Percentiles rank a stretch among this genome's conserved stretches.
Conservation (phyloP, 768 basidiomycete genomes). For the Amyloporia xantha region DNA sequence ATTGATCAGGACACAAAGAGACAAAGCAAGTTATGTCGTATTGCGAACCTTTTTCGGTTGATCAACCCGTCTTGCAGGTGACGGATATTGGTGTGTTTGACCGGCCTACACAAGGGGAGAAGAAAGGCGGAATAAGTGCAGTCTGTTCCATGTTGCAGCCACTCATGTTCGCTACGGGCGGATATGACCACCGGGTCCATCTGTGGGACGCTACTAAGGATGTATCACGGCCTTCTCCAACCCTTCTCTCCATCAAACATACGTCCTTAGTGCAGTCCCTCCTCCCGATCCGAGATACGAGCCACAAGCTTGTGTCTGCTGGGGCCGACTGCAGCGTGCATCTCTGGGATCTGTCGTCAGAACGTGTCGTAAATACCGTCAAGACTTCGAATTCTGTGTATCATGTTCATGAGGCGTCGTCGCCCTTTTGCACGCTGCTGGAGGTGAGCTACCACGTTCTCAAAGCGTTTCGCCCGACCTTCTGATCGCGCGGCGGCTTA, state of each 20-base stretch:
- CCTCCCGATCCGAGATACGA: conserved; percentile 36
- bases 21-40: background rate
- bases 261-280: conserved; percentile 37
- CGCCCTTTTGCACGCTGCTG: conserved; percentile 35
- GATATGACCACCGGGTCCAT: conserved; percentile 42
- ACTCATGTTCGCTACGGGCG: conserved; percentile 40
- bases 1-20: background rate
- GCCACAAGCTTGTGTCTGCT: conserved; percentile 39
- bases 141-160: conserved; percentile 36
- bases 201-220: conserved; percentile 34
- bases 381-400: conserved; percentile 38
- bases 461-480: background rate
- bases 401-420: conserved; percentile 33
- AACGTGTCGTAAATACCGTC: conserved; percentile 34
- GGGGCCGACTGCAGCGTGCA: conserved; percentile 42
- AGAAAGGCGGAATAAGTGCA: conserved; percentile 37
- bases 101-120: conserved; percentile 15
- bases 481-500: conserved; percentile 15
- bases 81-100: background rate
- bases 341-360: conserved; percentile 41
- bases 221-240: conserved; percentile 25
- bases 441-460: conserved; percentile 29
- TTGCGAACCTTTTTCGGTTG: background rate
- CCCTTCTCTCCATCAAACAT: conserved; percentile 35
- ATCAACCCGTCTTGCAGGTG: background rate